Conservation (phyloP, 2,329 filamentous ascomycete species). For the Colletotrichum sp. region DNA sequence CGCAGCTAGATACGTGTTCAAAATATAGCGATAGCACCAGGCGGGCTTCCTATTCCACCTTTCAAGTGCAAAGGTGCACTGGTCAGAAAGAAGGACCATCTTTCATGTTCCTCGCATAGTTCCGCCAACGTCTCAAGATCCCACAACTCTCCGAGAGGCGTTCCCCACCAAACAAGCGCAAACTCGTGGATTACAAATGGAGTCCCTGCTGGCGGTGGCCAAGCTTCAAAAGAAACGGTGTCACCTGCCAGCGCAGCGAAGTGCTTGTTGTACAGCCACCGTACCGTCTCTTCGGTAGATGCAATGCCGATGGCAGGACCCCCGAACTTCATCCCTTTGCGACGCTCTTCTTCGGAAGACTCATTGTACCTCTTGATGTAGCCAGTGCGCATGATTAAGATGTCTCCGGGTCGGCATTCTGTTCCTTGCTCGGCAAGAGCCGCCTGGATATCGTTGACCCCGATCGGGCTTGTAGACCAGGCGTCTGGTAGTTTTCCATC, state of each 20-base stretch:
- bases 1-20: background rate
- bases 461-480: background rate
- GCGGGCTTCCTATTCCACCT: background rate
- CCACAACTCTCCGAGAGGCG: conserved; percentile 43
- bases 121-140: conserved; percentile 39
- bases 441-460: background rate
- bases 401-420: background rate
- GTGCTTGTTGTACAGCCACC: conserved; percentile 52
- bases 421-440: background rate
- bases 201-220: conserved; percentile 34
- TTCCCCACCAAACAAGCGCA: conserved; percentile 53
- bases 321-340: background rate
- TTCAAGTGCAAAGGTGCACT: conserved; percentile 51
- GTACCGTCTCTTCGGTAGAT: conserved; percentile 38
- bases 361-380: background rate
- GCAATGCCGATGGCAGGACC: conserved; percentile 37
- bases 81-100: conserved; percentile 55
- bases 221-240: conserved; percentile 47
- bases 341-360: background rate
- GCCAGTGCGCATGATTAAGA: background rate
- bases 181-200: conserved; percentile 46
- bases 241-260: conserved; percentile 53
- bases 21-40: background rate
- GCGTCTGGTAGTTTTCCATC: background rate
- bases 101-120: conserved; percentile 56